phyloP scores from a whole-genome alignment of 768 basidiomycete genomes.

The Gelatoporia subvermispora region DNA sequence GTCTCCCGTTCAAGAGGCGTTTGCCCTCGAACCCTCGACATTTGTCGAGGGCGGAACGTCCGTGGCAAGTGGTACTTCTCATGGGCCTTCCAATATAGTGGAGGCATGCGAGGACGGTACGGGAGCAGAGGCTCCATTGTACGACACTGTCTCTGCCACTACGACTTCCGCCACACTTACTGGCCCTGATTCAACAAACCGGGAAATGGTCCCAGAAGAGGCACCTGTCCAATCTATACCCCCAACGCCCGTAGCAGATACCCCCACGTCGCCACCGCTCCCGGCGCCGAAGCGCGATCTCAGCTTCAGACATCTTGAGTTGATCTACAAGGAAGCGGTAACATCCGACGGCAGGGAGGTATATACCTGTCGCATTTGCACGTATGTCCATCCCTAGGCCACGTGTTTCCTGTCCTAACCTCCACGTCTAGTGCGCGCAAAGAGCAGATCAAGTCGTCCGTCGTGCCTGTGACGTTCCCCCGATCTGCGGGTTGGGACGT shows the following conservation, averaged over 20 bases:
- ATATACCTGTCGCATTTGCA: constrained; percentile 16
- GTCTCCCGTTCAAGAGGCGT: too few relatives aligned
- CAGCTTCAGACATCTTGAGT: constrained; percentile 11
- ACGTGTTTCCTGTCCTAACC: not conserved
- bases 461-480: not conserved
- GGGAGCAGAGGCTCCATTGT: too few relatives aligned
- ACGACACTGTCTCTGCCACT: too few relatives aligned
- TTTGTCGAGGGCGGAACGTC: too few relatives aligned
- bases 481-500: constrained; percentile 8
- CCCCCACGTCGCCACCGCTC: not conserved
- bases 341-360: not conserved
- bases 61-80: too few relatives aligned
- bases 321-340: constrained; percentile 9
- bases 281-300: constrained; percentile 1
- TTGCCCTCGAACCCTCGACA: too few relatives aligned
- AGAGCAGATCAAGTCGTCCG: not conserved
- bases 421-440: not conserved
- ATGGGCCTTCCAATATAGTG: too few relatives aligned
- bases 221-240: not conserved
- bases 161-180: too few relatives aligned
- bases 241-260: not conserved
- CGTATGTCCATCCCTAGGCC: constrained; percentile 6
- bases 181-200: too few relatives aligned
- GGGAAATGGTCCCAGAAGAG: too few relatives aligned
- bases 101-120: too few relatives aligned